Percentiles rank a stretch among this genome's conserved stretches.
phyloP scores from a whole-genome alignment of 1,284 basidiomycete species.

The Microbotryomycetes sp. region DNA sequence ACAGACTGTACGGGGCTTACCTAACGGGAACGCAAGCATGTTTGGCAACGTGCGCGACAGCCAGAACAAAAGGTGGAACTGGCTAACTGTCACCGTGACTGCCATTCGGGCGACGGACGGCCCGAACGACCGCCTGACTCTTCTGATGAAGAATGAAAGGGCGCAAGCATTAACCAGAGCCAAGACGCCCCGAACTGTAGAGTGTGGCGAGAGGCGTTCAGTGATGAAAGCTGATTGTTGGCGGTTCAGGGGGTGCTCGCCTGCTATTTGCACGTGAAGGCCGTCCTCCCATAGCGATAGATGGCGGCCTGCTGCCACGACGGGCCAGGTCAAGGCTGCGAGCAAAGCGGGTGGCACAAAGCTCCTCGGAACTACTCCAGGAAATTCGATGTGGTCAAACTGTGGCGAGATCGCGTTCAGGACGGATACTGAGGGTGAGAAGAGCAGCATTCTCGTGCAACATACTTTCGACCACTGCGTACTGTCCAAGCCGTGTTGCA shows the following conservation, averaged over 20 bases:
- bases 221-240: neutral
- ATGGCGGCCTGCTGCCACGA: constrained; percentile 39
- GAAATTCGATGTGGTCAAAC: constrained; percentile 86
- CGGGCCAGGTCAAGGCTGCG: constrained; percentile 34
- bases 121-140: constrained; percentile 59
- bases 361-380: constrained; percentile 80
- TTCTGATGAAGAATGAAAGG: constrained; percentile 58
- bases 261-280: constrained; percentile 55
- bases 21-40: constrained; percentile 75
- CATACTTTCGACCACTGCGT: constrained; percentile 49
- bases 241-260: constrained; percentile 44
- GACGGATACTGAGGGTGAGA: neutral
- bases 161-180: constrained; percentile 59
- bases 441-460: constrained; percentile 4
- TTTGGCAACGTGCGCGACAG: constrained; percentile 88
- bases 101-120: constrained; percentile 54
- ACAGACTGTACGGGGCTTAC: constrained; percentile 44
- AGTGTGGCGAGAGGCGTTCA: constrained; percentile 4
- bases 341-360: constrained; percentile 60
- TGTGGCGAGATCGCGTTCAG: no score
- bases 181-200: constrained; percentile 65
- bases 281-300: constrained; percentile 50
- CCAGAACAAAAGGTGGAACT: constrained; percentile 92
- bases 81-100: constrained; percentile 60
- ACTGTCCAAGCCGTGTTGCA: constrained; percentile 61